Conservation (phyloP, 2,329 filamentous ascomycete species). For the Colletotrichum neosansevieriae region DNA sequence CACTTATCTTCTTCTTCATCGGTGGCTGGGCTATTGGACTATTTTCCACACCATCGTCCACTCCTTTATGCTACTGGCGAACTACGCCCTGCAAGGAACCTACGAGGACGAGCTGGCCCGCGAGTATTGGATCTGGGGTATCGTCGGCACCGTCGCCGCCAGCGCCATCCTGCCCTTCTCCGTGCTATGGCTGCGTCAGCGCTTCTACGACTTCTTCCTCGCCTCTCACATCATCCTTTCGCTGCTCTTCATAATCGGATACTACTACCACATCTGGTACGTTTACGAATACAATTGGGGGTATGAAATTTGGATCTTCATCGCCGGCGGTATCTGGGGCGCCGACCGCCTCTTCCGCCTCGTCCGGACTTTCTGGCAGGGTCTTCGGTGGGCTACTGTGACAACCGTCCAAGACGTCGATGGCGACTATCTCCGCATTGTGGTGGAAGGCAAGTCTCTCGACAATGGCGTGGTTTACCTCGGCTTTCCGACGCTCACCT, state of each 20-base stretch:
- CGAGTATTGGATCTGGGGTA: conserved; percentile 43
- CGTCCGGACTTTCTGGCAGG: conserved; percentile 30
- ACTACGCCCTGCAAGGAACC: conserved; percentile 14
- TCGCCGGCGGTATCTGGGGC: conserved; percentile 40
- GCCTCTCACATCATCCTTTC: conserved; percentile 41
- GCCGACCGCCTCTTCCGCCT: conserved; percentile 36
- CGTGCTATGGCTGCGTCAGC: conserved; percentile 41
- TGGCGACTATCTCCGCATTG: conserved; percentile 29
- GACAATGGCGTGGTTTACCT: conserved; percentile 39
- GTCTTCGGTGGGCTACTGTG: conserved; percentile 34
- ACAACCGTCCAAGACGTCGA: conserved; percentile 18
- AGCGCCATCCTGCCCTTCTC: conserved; percentile 39
- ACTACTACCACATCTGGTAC: conserved; percentile 44
- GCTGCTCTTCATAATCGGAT: conserved; percentile 42
- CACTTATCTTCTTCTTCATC: conserved; percentile 33
- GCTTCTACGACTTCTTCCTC: conserved; percentile 44
- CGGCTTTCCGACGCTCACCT: conserved; percentile 33
- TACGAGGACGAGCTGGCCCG: conserved; percentile 28
- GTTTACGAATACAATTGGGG: conserved; percentile 41
- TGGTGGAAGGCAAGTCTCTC: conserved; percentile 25
- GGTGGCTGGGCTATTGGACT: conserved; percentile 32
- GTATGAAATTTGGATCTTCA: conserved; percentile 43
- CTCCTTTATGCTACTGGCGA: conserved; percentile 25
- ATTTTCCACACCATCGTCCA: conserved; percentile 30
- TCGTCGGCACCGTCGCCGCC: conserved; percentile 37